phyloP scores from a whole-genome alignment of 257 asterid species.

The Scutellaria minor region DNA sequence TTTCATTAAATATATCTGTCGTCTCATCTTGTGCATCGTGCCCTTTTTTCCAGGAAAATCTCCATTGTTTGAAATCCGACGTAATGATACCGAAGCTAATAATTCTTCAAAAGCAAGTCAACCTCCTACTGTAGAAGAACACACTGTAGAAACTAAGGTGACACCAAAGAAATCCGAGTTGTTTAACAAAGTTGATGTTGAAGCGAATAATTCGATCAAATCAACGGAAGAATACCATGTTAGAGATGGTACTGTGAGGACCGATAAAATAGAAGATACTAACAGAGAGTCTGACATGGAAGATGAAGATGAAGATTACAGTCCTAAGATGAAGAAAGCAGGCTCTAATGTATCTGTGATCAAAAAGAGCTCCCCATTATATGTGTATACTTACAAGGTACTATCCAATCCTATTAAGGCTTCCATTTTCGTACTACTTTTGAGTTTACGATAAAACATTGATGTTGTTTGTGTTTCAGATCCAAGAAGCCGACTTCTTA shows the following conservation, averaged over 20 bases:
- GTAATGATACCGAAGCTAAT: constrained; percentile 52
- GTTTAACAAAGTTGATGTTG: constrained; percentile 51
- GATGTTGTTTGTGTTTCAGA: constrained; percentile 50
- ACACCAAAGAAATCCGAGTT: constrained; percentile 53
- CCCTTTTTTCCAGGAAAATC: constrained; percentile 63
- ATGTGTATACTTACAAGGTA: constrained; percentile 79
- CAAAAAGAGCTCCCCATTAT: constrained; percentile 55
- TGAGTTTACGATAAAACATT: background rate
- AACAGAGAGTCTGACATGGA: constrained; percentile 36
- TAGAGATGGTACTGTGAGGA: constrained; percentile 35
- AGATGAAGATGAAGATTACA: constrained; percentile 48
- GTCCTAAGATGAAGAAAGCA: constrained; percentile 48
- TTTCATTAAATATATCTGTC: background rate
- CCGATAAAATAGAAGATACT: constrained; percentile 32
- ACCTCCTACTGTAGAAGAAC: constrained; percentile 36
- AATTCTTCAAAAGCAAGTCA: constrained; percentile 35
- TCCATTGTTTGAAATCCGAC: constrained; percentile 79
- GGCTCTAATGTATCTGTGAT: constrained; percentile 38
- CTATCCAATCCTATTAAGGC: constrained; percentile 6
- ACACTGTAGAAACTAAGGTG: constrained; percentile 37
- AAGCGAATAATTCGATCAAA: constrained; percentile 37
- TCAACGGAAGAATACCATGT: constrained; percentile 42
- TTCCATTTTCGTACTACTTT: constrained; percentile 22
- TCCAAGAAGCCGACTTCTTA: constrained; percentile 83
- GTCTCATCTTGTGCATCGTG: constrained; percentile 25